Evolutionary conservation across 495 filamentous ascomycete species (phyloP), one percentile per base, ranked within the genome.

Genomic region (Aspergillus kassunensis): DNA sequence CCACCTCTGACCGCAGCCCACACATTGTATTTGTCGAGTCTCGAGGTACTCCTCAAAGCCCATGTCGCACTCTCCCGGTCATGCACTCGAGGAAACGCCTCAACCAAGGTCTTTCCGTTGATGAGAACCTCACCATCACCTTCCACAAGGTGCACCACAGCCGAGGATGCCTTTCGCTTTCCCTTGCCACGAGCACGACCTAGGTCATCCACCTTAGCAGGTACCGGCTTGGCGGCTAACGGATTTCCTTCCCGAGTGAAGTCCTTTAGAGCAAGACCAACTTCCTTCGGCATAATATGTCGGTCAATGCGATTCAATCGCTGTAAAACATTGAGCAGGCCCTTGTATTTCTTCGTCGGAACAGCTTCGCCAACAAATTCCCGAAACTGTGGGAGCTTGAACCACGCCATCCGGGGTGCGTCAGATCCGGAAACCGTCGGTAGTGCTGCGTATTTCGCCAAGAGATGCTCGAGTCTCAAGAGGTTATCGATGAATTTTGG

Each of bases 1-100:
- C 93, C 93, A 30, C 93, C 93, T 33, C 71, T 75, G 3, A 90
- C 88, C 10, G 83, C 73, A 46, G 84, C 89, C 86, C 87, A 99
- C 11, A 96, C 88, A 64, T 99, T 99, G 73, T 99, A 99, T 69
- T 95, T 97, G 69, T 95, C 90, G 51, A 95, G 65, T 47, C 93
- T 76, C n/a, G 83, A 73, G 27, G 91, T 92, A 40, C 81, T 80
- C 54, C 90, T 86, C 59, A 97, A 67, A 4, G 95, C 82, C 92
- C 92, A 97, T 8, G 95, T 72, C 0, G 88, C 93, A 60, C 90
- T 97, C 72, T 97, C 95, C 20, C 93, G 83, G 65, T 99, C 93
- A 69, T 97, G 91, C 36, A 97, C 69, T 21, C 93, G 80, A 24
- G 84, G 85, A 66, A 99, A 99, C 23, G 80, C 81, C 18, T 89